phyloP scores from a whole-genome alignment of 2,329 filamentous ascomycete species.

The Arthrobotrys pseudoclavata region DNA sequence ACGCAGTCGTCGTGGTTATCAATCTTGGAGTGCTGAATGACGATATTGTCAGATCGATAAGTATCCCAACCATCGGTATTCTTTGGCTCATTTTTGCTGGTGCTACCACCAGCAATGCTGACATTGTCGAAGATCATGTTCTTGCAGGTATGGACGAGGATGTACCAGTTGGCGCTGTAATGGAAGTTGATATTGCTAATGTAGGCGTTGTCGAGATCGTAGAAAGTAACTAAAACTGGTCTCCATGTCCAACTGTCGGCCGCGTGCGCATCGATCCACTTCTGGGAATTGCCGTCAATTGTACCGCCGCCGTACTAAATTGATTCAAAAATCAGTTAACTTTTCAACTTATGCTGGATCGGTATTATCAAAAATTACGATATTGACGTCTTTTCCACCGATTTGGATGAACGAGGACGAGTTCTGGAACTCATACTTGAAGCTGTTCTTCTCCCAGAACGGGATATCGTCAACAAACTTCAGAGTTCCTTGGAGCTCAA shows the following conservation, averaged over 20 bases:
- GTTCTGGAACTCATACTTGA: conserved; percentile 77
- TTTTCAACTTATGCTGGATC: not conserved
- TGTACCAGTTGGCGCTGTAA: conserved; percentile 75
- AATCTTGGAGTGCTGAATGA: conserved; percentile 76
- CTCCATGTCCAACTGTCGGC: conserved; percentile 70
- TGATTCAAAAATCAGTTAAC: not conserved
- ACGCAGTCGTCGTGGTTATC: conserved; percentile 80
- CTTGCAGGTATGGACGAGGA: conserved; percentile 75
- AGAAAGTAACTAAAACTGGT: conserved; percentile 73
- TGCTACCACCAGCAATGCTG: conserved; percentile 72
- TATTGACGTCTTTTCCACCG: conserved; percentile 76
- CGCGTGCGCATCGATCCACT: conserved; percentile 76
- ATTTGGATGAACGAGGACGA: conserved; percentile 77
- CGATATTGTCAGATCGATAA: conserved; percentile 73
- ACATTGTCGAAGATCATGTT: conserved; percentile 76
- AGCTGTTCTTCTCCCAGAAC: conserved; percentile 77
- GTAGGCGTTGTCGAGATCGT: conserved; percentile 72
- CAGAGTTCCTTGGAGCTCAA: conserved; percentile 68
- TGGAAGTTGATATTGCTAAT: conserved; percentile 74
- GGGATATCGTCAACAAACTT: conserved; percentile 75
- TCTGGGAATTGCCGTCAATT: conserved; percentile 75
- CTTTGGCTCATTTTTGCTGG: conserved; percentile 71
- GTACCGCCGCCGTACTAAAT: conserved; percentile 70
- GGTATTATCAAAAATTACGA: conserved; percentile 71
- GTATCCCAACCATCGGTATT: conserved; percentile 78